Percentiles rank a stretch among this genome's conserved stretches.
phyloP scores from a whole-genome alignment of 805 yeast genomes.

The Yamadazyma sp. region DNA sequence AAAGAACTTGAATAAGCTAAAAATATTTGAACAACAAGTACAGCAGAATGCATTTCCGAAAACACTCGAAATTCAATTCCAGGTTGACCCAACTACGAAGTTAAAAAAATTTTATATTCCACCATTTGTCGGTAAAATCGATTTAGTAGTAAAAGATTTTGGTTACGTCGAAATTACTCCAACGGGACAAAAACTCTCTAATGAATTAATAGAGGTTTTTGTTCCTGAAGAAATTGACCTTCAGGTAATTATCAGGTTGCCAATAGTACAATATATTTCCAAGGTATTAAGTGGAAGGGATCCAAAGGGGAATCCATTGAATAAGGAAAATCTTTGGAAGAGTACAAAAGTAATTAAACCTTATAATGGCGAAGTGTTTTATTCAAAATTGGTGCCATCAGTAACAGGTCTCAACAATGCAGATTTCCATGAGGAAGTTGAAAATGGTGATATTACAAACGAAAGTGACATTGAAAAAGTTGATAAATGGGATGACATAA shows the following conservation, averaged over 20 bases:
- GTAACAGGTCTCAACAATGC: too few relatives aligned
- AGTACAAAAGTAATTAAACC: constrained; percentile 17
- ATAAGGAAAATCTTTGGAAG: constrained; percentile 18
- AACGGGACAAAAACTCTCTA: constrained; percentile 41
- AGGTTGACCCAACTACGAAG: constrained; percentile 14
- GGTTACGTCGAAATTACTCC: constrained; percentile 63
- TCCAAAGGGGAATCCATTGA: constrained; percentile 20
- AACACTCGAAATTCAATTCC: constrained; percentile 12
- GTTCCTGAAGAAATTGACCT: constrained; percentile 42
- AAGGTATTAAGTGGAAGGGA: constrained; percentile 33
- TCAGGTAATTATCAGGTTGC: constrained; percentile 52
- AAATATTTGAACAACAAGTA: constrained; percentile 17
- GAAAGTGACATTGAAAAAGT: too few relatives aligned
- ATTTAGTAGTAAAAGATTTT: constrained; percentile 60
- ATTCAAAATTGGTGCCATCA: constrained; percentile 16
- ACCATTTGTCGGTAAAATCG: constrained; percentile 67
- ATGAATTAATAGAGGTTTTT: constrained; percentile 37
- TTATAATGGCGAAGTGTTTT: constrained; percentile 17
- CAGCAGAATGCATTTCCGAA: constrained; percentile 2
- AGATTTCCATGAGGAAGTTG: too few relatives aligned
- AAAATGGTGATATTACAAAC: too few relatives aligned
- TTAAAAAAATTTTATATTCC: constrained; percentile 54
- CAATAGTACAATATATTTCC: constrained; percentile 41
- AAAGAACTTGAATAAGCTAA: constrained; percentile 4
- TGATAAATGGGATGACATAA: too few relatives aligned